Conservation (phyloP, 208 protist genomes). For the Wallacemonas sp. region DNA sequence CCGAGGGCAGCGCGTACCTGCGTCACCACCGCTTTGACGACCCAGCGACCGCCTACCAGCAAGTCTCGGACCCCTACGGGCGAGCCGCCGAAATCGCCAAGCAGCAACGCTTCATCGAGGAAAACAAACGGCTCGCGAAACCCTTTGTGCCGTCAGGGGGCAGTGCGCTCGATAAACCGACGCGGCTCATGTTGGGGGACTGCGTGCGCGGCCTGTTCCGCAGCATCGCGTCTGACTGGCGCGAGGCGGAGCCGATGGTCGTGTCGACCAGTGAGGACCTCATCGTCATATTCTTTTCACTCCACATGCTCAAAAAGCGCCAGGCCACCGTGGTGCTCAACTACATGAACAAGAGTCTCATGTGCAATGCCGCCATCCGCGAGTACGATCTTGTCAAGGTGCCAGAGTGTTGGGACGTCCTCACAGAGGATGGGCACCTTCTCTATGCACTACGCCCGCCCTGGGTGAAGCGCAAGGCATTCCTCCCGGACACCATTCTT, state of each 20-base stretch:
- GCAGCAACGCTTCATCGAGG: constrained; percentile 68
- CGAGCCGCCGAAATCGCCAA: constrained; percentile 52
- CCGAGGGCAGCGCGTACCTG: constrained; percentile 29
- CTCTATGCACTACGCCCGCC: constrained; percentile 88
- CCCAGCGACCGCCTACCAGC: constrained; percentile 30
- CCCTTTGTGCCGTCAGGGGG: constrained; percentile 73
- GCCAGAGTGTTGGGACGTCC: constrained; percentile 80
- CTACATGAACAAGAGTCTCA: constrained; percentile 83
- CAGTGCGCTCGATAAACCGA: constrained; percentile 49
- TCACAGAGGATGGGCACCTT: constrained; percentile 82
- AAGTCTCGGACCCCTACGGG: constrained; percentile 70
- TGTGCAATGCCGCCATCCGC: constrained; percentile 59
- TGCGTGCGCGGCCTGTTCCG: constrained; percentile 74
- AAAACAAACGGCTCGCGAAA: constrained; percentile 58
- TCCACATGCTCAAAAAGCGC: constrained; percentile 40
- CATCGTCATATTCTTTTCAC: constrained; percentile 82
- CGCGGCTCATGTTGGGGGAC: constrained; percentile 80
- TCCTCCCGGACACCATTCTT: constrained; percentile 63
- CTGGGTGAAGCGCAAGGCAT: constrained; percentile 74
- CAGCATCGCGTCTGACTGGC: constrained; percentile 71
- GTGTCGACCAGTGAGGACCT: constrained; percentile 90
- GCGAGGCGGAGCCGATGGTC: constrained; percentile 61
- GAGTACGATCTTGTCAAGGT: constrained; percentile 77
- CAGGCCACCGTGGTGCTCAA: constrained; percentile 47
- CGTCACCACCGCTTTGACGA: constrained; percentile 53